Evolutionary conservation across 441 rosid genomes (phyloP).

Genomic region (Erysimum cheiri): DNA sequence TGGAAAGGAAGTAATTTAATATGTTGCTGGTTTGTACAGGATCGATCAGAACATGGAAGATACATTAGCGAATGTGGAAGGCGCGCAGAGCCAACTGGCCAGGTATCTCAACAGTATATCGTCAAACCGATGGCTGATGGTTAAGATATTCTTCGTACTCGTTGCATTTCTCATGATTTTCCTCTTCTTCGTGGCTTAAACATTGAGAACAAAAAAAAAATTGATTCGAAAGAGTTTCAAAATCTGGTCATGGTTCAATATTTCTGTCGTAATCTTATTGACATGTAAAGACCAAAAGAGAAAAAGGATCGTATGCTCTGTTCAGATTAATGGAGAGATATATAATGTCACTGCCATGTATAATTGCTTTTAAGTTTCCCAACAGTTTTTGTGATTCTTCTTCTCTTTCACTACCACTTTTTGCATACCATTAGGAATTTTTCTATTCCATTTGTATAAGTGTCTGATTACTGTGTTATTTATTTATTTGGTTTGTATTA

Average conservation of each 20-base stretch:
- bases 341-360: constrained; percentile 36
- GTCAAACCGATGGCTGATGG: constrained; percentile 95
- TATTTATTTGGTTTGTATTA: no score
- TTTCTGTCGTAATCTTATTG: constrained; percentile 29
- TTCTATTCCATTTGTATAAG: no score
- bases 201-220: constrained; percentile 12
- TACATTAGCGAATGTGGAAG: constrained; percentile 81
- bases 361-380: constrained; percentile 12
- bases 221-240: constrained; percentile 18
- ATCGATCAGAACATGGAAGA: constrained; percentile 98
- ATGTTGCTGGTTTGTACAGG: constrained; percentile 49
- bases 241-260: constrained; percentile 31
- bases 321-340: constrained; percentile 37
- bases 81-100: constrained; percentile 87
- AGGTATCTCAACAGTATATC: constrained; percentile 90
- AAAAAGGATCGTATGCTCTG: constrained; percentile 22
- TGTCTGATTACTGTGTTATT: no score
- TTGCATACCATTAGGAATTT: neutral
- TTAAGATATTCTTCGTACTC: constrained; percentile 90
- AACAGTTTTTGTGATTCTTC: constrained; percentile 21
- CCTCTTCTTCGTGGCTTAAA: constrained; percentile 91
- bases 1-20: constrained; percentile 18
- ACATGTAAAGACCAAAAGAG: constrained; percentile 36
- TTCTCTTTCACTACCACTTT: neutral
- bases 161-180: constrained; percentile 90